Base-by-base conservation (phyloP, 2,329 filamentous ascomycete genomes). In the Talaromyces sp. region DNA sequence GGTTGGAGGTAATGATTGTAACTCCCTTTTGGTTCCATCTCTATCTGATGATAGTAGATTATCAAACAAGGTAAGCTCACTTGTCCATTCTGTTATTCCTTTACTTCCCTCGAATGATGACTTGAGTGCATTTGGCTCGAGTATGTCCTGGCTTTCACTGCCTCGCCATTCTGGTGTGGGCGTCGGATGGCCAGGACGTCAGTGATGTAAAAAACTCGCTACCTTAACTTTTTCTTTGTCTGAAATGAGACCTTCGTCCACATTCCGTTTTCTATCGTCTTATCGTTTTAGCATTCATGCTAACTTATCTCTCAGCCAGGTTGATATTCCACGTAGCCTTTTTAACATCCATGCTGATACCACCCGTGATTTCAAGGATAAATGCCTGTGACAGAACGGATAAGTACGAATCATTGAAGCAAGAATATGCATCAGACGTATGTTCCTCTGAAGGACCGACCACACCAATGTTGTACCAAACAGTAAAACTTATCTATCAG, bases 61-160 rank as follows among this genome's bases (percentile, higher is more conserved):
- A 35, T 5, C n/a, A 21, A 28, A 21, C 17, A 46, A 33, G 45
- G 45, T 48, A 48, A 54, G 55, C 45, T 52, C 37, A 43, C 19
- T 54, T n/a, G n/a, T n/a, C n/a, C 7, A 31, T 39, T 46, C 11
- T 22, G 4, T 51, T 21, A 22, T 33, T 35, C 50, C 56, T 56
- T 56, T 46, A 58, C 74, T 66, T 62, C 73, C 19, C 25, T 59
- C 45, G 19, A 37, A 91, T 95, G 93, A 97, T 97, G 93, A 97
- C 93, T 91, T 93, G 93, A 97, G 93, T 92, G 93, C 93, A 97
- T 97, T 97, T 97, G 93, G 93, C 93, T 97, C 91, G 93, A 97
- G 93, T 83, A 96, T 91, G 85, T 85, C 80, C 77, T 79, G 81
- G 78, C 77, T 22, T 45, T 69, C 57, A 76, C 79, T 79, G 80